Evolutionary conservation across 352 stramenopile species (phyloP).

Genomic region (Phytophthora macrochlamydospora): DNA sequence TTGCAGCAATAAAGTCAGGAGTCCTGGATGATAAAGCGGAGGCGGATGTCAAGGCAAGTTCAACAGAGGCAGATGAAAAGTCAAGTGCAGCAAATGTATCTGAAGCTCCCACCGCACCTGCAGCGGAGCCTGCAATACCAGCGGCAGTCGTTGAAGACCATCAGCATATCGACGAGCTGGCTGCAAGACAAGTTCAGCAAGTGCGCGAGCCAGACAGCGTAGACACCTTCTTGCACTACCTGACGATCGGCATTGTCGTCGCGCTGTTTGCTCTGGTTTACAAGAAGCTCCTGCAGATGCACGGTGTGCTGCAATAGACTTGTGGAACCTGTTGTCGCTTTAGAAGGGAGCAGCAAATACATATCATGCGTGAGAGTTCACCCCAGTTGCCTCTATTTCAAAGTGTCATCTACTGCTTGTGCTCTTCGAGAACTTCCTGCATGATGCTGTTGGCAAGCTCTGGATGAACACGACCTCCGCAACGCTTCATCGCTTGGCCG

Average conservation of each 20-base stretch:
- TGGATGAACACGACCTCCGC: constrained; percentile 88
- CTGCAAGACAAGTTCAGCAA: constrained; percentile 16
- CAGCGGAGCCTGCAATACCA: constrained; percentile 6
- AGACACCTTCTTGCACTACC: constrained; percentile 73
- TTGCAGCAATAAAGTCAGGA: neutral
- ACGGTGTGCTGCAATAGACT: constrained; percentile 60
- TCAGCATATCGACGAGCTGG: constrained; percentile 16
- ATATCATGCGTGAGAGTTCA: too few relatives aligned
- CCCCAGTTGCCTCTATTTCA: too few relatives aligned
- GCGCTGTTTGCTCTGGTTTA: constrained; percentile 79
- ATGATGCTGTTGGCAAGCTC: constrained; percentile 74
- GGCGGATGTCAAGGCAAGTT: neutral
- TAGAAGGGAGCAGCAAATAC: neutral
- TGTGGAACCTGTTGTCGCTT: neutral
- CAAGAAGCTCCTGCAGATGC: constrained; percentile 81
- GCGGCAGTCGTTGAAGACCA: constrained; percentile 9
- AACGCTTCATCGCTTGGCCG: constrained; percentile 93
- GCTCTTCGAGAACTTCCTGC: constrained; percentile 48
- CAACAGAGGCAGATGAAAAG: neutral
- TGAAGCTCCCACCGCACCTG: neutral
- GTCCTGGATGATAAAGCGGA: neutral
- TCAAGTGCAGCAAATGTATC: constrained; percentile 5
- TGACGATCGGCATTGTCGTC: constrained; percentile 66
- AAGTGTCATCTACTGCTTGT: constrained; percentile 28
- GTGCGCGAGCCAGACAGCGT: constrained; percentile 48